Conservation (phyloP, 176 grass and related monocot species). For the Paspalum vaginatum region DNA sequence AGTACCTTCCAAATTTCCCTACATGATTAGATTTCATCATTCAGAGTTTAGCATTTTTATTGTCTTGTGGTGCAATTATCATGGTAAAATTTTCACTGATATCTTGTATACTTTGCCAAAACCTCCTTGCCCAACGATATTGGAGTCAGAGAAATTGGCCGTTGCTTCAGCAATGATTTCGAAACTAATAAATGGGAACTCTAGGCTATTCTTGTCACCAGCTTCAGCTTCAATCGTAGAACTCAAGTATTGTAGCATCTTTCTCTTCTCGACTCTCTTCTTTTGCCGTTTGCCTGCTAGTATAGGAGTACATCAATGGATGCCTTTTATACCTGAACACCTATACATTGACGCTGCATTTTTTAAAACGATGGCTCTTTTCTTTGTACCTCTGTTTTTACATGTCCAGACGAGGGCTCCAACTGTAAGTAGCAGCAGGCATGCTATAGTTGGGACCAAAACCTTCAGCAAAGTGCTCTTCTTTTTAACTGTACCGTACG, state of each 20-base stretch:
- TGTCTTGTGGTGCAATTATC: neutral
- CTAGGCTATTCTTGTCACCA: neutral
- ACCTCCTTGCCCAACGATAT: constrained; percentile 48
- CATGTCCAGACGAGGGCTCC: neutral
- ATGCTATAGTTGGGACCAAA: neutral
- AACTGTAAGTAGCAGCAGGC: neutral
- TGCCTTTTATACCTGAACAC: neutral
- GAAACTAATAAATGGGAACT: constrained; percentile 39
- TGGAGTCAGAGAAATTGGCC: constrained; percentile 36
- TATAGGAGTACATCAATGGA: neutral
- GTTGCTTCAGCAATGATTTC: constrained; percentile 38
- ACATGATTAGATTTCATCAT: neutral
- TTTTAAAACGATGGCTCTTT: neutral
- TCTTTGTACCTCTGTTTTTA: constrained; percentile 2
- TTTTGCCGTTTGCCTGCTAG: neutral
- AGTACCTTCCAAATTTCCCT: constrained; percentile 29
- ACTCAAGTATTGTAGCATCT: neutral
- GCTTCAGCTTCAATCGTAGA: neutral
- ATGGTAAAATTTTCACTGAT: neutral
- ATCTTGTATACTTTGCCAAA: constrained; percentile 59
- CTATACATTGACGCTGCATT: neutral
- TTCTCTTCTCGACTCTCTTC: neutral
- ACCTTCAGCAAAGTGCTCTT: neutral
- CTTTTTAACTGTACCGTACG: neutral
- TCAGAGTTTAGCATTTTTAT: neutral